Conservation (phyloP, 2,329 filamentous ascomycete species). For the Chaetomium sp. region DNA sequence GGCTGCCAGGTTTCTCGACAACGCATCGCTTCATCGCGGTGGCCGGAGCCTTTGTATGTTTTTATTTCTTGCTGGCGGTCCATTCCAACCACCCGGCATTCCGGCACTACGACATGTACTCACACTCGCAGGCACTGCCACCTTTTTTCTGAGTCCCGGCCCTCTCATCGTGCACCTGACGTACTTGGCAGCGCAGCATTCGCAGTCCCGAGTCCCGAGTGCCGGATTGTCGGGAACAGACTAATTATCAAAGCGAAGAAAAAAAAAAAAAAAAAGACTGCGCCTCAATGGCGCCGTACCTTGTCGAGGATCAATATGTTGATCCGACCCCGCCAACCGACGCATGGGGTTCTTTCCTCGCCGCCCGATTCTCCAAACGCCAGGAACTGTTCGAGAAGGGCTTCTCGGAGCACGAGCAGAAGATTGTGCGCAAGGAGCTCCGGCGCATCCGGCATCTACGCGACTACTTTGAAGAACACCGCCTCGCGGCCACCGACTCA, state of each 20-base stretch:
- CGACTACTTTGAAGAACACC: conserved; percentile 17
- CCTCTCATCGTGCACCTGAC: too few species aligned
- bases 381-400: conserved; percentile 13
- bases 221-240: too few species aligned
- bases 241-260: neutral
- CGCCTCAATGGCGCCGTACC: conserved; percentile 12
- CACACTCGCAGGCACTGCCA: too few species aligned
- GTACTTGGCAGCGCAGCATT: too few species aligned
- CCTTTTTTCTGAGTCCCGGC: too few species aligned
- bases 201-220: too few species aligned
- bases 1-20: too few species aligned
- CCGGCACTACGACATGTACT: too few species aligned
- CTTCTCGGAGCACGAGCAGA: conserved; percentile 15
- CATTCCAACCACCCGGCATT: too few species aligned
- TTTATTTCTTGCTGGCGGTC: too few species aligned
- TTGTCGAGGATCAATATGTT: conserved; percentile 17
- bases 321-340: conserved; percentile 17
- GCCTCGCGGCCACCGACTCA: conserved; percentile 13
- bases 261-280: neutral
- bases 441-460: conserved; percentile 19
- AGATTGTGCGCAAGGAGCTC: conserved; percentile 19
- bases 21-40: too few species aligned
- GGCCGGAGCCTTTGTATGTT: too few species aligned
- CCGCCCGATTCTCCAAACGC: conserved; percentile 15
- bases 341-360: conserved; percentile 19